Base-by-base conservation (phyloP, 768 basidiomycete species). In the Mycena latifolia region DNA sequence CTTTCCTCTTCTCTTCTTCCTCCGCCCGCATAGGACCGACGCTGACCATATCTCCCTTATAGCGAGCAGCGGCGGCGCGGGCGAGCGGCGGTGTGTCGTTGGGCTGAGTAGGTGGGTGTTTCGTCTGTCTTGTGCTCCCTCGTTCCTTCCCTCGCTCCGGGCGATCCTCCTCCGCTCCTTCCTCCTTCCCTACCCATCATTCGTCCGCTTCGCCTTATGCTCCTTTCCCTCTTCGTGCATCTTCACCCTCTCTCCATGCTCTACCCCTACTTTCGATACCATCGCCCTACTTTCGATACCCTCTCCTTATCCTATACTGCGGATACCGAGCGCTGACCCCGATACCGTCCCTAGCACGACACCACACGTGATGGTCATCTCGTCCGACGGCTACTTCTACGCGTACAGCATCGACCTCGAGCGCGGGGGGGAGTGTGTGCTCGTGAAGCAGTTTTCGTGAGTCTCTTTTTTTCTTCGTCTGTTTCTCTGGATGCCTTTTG, bases 301-400 rank as follows among this genome's bases (percentile, higher is more conserved):
- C n/a, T n/a, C n/a, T n/a, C n/a, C n/a, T n/a, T n/a, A n/a, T n/a
- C n/a, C n/a, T n/a, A n/a, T n/a, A n/a, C n/a, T n/a, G n/a, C n/a
- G n/a, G n/a, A n/a, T n/a, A n/a, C n/a, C n/a, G n/a, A n/a, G n/a
- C n/a, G n/a, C n/a, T n/a, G n/a, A n/a, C n/a, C n/a, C n/a, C n/a
- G n/a, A n/a, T n/a, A n/a, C n/a, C n/a, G n/a, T 24, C 46, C 22
- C 57, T 73, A 96, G 94, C 20, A 95, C 95, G 9, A 92, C 94
- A 79, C 96, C 97, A 0, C 97, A 99, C 65, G 92, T 98, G 14
- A 97, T 98, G 94, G 96, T 99, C 25, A 88, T 99, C 61, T 96
- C 95, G 0, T 93, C 94, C 0, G 96, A 98, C 63, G 97, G 97
- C 1, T 93, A 95, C 71, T 97, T 98, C 77, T 98, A 99, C 75